Conservation (phyloP, 2,329 filamentous ascomycete species). For the Penicillium sp. region DNA sequence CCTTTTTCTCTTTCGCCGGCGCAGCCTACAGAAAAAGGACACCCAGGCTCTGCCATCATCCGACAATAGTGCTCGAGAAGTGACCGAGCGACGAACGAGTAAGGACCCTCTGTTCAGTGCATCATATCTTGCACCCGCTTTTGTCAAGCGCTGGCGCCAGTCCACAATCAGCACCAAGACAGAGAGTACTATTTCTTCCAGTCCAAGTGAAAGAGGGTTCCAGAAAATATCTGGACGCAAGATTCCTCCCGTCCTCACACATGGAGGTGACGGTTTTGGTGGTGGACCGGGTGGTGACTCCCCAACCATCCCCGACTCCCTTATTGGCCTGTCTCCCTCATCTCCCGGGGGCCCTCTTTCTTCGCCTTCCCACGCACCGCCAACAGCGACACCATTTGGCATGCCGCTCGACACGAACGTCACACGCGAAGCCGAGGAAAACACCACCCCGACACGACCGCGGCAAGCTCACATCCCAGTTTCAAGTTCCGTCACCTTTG, state of each 20-base stretch:
- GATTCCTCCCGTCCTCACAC: constrained; percentile 50
- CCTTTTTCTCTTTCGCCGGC: constrained; percentile 49
- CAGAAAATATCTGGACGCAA: constrained; percentile 56
- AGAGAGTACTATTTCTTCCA: constrained; percentile 37
- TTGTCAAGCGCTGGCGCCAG: constrained; percentile 47
- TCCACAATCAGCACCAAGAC: constrained; percentile 42
- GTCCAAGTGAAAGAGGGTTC: constrained; percentile 51
- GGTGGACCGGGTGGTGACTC: constrained; percentile 38
- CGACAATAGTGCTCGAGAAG: constrained; percentile 31
- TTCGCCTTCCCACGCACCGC: constrained; percentile 32
- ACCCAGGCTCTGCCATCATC: constrained; percentile 29
- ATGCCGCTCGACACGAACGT: constrained; percentile 37
- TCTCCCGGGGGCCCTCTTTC: constrained; percentile 29
- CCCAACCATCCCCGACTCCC: constrained; percentile 30
- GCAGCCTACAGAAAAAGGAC: constrained; percentile 42
- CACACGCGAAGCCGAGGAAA: constrained; percentile 36
- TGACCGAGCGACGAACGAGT: constrained; percentile 45
- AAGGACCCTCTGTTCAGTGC: constrained; percentile 44
- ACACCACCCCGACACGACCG: constrained; percentile 43
- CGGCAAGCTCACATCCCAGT: constrained; percentile 50
- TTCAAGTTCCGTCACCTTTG: constrained; percentile 38
- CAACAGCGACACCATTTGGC: constrained; percentile 32
- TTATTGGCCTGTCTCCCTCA: constrained; percentile 20
- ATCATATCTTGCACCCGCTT: constrained; percentile 41
- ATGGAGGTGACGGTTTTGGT: constrained; percentile 53